phyloP scores from a whole-genome alignment of 2,329 filamentous ascomycete species.

The Elsinoe australis region DNA sequence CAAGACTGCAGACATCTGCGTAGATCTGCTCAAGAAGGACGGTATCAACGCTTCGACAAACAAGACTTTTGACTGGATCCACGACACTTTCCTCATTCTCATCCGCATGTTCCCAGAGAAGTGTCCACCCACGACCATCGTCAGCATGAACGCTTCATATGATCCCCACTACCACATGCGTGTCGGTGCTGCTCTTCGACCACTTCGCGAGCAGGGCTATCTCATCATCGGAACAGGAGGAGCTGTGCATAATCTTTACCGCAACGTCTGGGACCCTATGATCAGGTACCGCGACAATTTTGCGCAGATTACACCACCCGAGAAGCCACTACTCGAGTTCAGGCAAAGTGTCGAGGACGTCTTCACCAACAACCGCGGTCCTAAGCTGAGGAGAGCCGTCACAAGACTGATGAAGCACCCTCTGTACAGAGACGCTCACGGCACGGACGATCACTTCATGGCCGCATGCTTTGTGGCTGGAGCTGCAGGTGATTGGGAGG shows the following conservation, averaged over 20 bases:
- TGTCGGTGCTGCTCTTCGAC: constrained; percentile 50
- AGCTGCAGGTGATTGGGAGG: constrained; percentile 40
- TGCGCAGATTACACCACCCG: constrained; percentile 51
- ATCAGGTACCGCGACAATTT: constrained; percentile 56
- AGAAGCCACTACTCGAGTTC: constrained; percentile 56
- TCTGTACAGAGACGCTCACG: constrained; percentile 57
- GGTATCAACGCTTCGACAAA: constrained; percentile 51
- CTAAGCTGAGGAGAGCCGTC: constrained; percentile 47
- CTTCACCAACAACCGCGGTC: constrained; percentile 47
- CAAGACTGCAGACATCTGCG: constrained; percentile 42
- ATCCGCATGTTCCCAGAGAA: constrained; percentile 60
- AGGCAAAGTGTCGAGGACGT: constrained; percentile 57
- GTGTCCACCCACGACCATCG: constrained; percentile 59
- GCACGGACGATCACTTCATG: constrained; percentile 65
- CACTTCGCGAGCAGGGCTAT: constrained; percentile 47
- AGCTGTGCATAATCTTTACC: constrained; percentile 62
- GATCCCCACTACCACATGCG: constrained; percentile 51
- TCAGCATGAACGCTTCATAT: constrained; percentile 49
- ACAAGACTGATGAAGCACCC: constrained; percentile 63
- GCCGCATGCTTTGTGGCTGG: constrained; percentile 57
- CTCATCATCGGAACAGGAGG: constrained; percentile 55
- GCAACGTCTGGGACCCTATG: constrained; percentile 60
- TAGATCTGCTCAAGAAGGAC: constrained; percentile 42
- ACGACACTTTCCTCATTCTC: constrained; percentile 61
- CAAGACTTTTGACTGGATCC: constrained; percentile 58